Evolutionary conservation across 371 early-diverging fungal genomes (phyloP).

Genomic region (Mucor ambiguus): DNA sequence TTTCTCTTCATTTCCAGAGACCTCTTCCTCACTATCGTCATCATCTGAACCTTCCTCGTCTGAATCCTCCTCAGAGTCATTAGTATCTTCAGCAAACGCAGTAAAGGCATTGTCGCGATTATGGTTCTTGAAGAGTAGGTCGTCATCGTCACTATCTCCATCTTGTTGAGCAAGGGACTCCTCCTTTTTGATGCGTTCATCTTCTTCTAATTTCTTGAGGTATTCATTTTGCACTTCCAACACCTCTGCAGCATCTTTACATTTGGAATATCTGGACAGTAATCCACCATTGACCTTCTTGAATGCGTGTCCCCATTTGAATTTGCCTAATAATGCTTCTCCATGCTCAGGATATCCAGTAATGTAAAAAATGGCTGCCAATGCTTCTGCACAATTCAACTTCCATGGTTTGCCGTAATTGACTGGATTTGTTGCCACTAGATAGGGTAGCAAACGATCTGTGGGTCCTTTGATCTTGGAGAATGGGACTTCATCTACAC

Average conservation of each 20-base stretch:
- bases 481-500: constrained; percentile 96
- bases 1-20: background rate
- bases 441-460: constrained; percentile 92
- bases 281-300: constrained; percentile 79
- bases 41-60: constrained; percentile 20
- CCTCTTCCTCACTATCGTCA: background rate
- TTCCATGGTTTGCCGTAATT: constrained; percentile 99
- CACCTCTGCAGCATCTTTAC: constrained; percentile 85
- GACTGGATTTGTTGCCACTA: constrained; percentile 98
- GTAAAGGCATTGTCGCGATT: constrained; percentile 51
- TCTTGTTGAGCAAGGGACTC: constrained; percentile 9
- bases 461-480: constrained; percentile 78
- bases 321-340: constrained; percentile 85
- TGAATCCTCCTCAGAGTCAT: constrained; percentile 19
- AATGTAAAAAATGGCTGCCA: constrained; percentile 96
- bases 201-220: constrained; percentile 63
- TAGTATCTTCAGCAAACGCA: constrained; percentile 41
- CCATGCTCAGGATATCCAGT: constrained; percentile 88
- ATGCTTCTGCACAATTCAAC: constrained; percentile 99
- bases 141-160: constrained; percentile 49
- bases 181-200: constrained; percentile 39
- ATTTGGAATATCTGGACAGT: constrained; percentile 80
- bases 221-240: constrained; percentile 85
- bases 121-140: constrained; percentile 54
- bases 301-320: constrained; percentile 98